Evolutionary conservation across 108 stramenopile genomes (phyloP).

Genomic region (Epithemia pelagica): DNA sequence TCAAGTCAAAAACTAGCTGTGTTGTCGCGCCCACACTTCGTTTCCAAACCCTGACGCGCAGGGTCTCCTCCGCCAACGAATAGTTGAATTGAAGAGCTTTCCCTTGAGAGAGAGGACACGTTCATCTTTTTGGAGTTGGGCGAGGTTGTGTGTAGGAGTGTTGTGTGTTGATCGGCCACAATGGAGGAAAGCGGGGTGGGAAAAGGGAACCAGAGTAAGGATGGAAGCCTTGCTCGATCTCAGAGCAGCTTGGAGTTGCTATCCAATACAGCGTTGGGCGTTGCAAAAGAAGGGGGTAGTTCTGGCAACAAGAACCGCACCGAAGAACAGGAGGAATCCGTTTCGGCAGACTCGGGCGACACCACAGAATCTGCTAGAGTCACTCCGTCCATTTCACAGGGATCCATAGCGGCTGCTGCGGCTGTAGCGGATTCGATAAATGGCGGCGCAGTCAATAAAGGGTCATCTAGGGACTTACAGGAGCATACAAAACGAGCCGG

Average conservation of each 20-base stretch:
- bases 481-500: no score
- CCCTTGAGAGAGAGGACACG: neutral
- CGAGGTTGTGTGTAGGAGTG: neutral
- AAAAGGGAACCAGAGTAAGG: neutral
- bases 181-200: neutral
- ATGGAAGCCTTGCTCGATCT: neutral
- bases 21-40: neutral
- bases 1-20: neutral
- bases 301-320: neutral
- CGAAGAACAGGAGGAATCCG: neutral
- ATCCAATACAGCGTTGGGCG: slow-evolving; percentile 19
- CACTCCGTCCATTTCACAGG: neutral
- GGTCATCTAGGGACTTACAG: no score
- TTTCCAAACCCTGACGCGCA: neutral
- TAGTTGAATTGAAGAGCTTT: neutral
- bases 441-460: neutral
- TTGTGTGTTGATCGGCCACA: neutral
- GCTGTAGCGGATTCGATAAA: neutral
- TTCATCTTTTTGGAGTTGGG: neutral
- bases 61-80: neutral
- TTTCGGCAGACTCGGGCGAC: neutral
- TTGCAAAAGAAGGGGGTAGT: neutral
- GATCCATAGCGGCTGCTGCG: neutral
- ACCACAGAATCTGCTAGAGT: neutral
- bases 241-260: slow-evolving; percentile 20